Evolutionary conservation across 331 rosid genomes (phyloP), one percentile per base, ranked within the genome.

Genomic region (Cydonia oblonga): DNA sequence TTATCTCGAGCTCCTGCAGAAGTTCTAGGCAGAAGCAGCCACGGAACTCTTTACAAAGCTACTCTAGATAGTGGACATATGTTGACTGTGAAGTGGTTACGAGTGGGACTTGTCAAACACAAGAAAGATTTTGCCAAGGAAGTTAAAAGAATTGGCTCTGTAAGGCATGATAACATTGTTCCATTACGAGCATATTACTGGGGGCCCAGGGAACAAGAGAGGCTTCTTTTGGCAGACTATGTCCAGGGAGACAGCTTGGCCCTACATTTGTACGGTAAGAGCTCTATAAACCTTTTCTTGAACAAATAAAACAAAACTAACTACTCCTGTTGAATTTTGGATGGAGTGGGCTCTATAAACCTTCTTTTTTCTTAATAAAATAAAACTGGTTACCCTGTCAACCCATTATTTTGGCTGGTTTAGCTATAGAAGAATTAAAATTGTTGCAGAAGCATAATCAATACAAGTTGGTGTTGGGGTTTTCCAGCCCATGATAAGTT

Each of bases 161-260:
- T 90, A 81, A 89, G 91, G 82, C 97, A 93, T 84, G 86, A 89
- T 18, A 85, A 86, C 89, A 82, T 93, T 80, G 95, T 91, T 73
- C 91, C 97, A 4, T 80, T 89, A 69, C 86, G 83, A 76, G 98
- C 98, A 60, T 93, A 89, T 84, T 93, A 93, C 68, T 93, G 97
- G 98, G 98, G 98, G n/a, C 97, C 98, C 70, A 84, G 95, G 81
- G 98, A 93, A 82, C 97, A 93, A 79, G 98, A 93, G 85, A 89
- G 98, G 90, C 98, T 93, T 81, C 96, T 93, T 82, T 79, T 93
- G 80, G 92, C 92, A 2, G 98, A 93, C 78, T 89, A 86, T 71
- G 72, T 93, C 53, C 87, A 79, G 28, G 98, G 98, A 32, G 98
- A 93, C 79, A 93, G 87, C 88, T 84, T 93, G 86, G 95, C 97